Percentiles rank a stretch among this genome's conserved stretches.
These are phyloP conservation scores for Hibiscus trionum DNA, from an alignment of 345 rosid genomes.

Conservation along the genomic window DNA sequence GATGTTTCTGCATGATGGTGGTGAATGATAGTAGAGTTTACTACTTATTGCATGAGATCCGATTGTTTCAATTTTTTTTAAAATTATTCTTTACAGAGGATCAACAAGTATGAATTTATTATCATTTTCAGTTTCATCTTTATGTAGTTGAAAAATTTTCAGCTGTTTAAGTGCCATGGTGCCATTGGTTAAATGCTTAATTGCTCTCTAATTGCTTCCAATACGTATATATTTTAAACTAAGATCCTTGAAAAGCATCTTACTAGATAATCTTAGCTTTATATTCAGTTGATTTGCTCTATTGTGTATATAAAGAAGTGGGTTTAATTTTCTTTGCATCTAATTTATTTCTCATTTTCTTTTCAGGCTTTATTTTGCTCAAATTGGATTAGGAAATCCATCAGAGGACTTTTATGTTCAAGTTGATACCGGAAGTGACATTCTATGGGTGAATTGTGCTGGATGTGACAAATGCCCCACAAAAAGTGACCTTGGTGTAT, in stretches of 20 bases:
- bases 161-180: neutral
- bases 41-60: neutral
- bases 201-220: neutral
- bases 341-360: neutral
- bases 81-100: neutral
- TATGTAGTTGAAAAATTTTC: neutral
- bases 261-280: neutral
- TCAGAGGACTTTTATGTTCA: constrained; percentile 71
- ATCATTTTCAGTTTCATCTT: neutral
- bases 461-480: constrained; percentile 63
- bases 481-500: constrained; percentile 70
- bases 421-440: constrained; percentile 93
- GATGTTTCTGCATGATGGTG: neutral
- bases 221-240: neutral
- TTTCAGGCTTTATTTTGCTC: constrained; percentile 66
- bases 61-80: neutral
- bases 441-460: constrained; percentile 77
- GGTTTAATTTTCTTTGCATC: neutral
- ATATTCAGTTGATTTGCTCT: neutral
- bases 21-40: neutral
- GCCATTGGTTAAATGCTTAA: neutral
- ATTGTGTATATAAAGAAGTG: neutral
- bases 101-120: neutral
- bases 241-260: no score
- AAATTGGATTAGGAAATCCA: constrained; percentile 65